phyloP scores from a whole-genome alignment of 2,329 filamentous ascomycete species.

The Penicillium concentricum region DNA sequence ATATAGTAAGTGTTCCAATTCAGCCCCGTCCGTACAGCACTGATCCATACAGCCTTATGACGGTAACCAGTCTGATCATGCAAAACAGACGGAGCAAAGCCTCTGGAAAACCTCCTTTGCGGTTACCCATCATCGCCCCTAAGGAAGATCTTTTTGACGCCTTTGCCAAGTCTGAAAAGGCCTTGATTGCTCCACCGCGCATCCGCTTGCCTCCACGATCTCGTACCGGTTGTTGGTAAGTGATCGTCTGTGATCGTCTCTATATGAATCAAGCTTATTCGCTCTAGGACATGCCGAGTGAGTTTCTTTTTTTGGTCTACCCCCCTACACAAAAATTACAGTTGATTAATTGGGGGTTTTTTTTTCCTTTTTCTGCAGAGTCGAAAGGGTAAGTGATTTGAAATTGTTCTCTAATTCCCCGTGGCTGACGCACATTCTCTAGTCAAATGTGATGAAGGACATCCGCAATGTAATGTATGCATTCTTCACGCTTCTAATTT shows the following conservation, averaged over 20 bases:
- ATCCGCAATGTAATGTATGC: constrained; percentile 55
- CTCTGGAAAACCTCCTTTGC: constrained; percentile 38
- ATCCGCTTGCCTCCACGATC: constrained; percentile 54
- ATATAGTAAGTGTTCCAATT: constrained; percentile 7
- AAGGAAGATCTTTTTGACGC: constrained; percentile 37
- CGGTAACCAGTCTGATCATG: constrained; percentile 36
- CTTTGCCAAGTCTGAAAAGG: constrained; percentile 32
- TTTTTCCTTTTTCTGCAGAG: constrained; percentile 26
- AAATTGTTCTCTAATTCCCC: neutral
- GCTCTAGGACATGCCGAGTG: constrained; percentile 45
- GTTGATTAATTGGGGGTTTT: constrained; percentile 10
- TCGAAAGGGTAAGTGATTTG: constrained; percentile 39
- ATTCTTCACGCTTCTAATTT: constrained; percentile 8
- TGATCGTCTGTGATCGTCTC: constrained; percentile 22
- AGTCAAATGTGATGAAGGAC: constrained; percentile 59
- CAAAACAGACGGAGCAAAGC: constrained; percentile 37
- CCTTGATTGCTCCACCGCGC: constrained; percentile 38
- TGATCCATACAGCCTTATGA: constrained; percentile 29
- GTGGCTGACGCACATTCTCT: constrained; percentile 20
- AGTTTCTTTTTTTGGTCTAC: constrained; percentile 19
- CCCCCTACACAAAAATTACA: no score
- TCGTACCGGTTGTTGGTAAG: constrained; percentile 54
- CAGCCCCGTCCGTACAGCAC: constrained; percentile 10
- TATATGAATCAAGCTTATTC: constrained; percentile 13
- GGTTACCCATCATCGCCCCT: constrained; percentile 47